Conservation (phyloP, 73 alveolate species). For the Uronychia binucleata region DNA sequence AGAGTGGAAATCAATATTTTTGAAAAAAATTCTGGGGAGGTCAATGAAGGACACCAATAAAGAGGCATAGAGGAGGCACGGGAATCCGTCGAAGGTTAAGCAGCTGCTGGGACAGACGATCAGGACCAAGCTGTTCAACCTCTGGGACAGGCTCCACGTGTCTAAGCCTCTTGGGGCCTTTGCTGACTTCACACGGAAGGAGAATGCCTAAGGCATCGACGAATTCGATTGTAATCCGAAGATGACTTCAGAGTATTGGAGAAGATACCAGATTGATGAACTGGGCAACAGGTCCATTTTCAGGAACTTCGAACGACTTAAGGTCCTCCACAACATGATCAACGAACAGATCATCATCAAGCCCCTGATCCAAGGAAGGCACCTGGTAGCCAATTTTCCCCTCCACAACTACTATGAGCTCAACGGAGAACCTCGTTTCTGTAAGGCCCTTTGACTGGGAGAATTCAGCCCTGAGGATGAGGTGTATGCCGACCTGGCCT, state of each 20-base stretch:
- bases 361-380: neutral
- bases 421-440: constrained; percentile 3
- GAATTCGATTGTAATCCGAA: neutral
- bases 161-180: constrained; percentile 8
- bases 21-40: neutral
- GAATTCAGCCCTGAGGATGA: neutral
- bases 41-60: constrained; percentile 5
- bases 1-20: neutral
- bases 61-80: neutral
- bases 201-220: neutral
- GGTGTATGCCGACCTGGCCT: neutral
- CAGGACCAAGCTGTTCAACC: neutral
- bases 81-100: neutral
- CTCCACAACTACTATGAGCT: constrained; percentile 1
- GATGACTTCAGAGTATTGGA: neutral
- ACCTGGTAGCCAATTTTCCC: neutral
- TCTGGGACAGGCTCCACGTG: constrained; percentile 7
- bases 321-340: neutral
- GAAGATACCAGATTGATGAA: constrained; percentile 14
- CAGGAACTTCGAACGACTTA: constrained; percentile 4
- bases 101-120: neutral
- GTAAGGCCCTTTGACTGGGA: neutral
- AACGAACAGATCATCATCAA: neutral
- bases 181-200: constrained; percentile 6
- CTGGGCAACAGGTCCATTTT: neutral